A percentile compares a stretch with the other conserved stretches of the same genome.
Conservation (phyloP, 306 rosid species). For the Arachis hypogaea region DNA sequence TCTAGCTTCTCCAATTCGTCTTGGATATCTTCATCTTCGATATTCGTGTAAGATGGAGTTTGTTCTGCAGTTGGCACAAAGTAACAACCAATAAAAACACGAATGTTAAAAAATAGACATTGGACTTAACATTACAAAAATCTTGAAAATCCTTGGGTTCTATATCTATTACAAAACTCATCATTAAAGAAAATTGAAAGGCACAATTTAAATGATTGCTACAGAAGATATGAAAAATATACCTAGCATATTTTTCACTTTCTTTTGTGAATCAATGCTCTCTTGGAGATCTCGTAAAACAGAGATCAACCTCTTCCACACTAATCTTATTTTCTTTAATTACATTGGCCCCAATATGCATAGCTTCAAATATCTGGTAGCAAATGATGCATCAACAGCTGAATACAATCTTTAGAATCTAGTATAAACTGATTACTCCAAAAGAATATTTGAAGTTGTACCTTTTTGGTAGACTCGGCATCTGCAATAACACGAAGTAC, state of each 20-base stretch:
- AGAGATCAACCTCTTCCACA: constrained; percentile 69
- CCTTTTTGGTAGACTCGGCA: constrained; percentile 89
- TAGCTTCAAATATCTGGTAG: constrained; percentile 87
- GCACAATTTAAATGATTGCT: constrained; percentile 14
- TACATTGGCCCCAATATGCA: constrained; percentile 79
- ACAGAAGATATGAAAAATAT: constrained; percentile 35
- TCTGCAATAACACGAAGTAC: constrained; percentile 63
- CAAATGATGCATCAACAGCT: constrained; percentile 33
- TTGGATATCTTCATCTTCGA: constrained; percentile 75
- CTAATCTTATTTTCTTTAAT: constrained; percentile 72
- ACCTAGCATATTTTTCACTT: constrained; percentile 78
- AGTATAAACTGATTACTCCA: constrained; percentile 4
- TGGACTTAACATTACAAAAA: constrained; percentile 5
- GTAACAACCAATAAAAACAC: constrained; percentile 7
- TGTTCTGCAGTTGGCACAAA: constrained; percentile 55
- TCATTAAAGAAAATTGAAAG: not conserved
- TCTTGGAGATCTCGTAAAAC: constrained; percentile 76
- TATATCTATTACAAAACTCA: constrained; percentile 15
- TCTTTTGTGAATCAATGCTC: constrained; percentile 77
- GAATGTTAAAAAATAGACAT: constrained; percentile 28
- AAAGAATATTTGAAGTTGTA: constrained; percentile 26
- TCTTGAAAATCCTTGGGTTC: constrained; percentile 31
- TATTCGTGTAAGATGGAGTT: constrained; percentile 47
- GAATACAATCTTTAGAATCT: constrained; percentile 22
- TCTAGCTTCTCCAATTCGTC: constrained; percentile 78